A percentile compares a stretch with the other conserved stretches of the same genome.
Evolutionary conservation across 495 filamentous ascomycete genomes (phyloP).

Genomic region (Halenospora varia): DNA sequence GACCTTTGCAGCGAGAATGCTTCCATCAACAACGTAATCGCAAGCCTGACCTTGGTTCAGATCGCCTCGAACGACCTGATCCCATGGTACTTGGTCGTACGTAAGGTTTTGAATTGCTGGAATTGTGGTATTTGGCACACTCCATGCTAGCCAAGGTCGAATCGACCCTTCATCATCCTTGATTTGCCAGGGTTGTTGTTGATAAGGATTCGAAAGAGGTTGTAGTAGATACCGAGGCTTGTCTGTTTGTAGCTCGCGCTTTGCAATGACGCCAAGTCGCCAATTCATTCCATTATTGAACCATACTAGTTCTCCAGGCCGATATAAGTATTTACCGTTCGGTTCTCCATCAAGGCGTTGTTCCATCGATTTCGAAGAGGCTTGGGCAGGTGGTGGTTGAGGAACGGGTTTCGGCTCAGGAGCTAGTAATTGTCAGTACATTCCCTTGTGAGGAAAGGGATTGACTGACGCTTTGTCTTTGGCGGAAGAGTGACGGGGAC

Average conservation of each 20-base stretch:
- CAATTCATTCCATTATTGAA: constrained; percentile 51
- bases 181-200: constrained; percentile 29
- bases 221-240: constrained; percentile 41
- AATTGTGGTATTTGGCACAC: constrained; percentile 39
- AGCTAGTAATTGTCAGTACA: constrained; percentile 2
- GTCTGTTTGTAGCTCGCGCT: constrained; percentile 24
- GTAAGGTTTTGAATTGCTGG: constrained; percentile 21
- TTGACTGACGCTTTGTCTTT: not conserved
- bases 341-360: constrained; percentile 25
- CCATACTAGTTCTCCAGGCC: constrained; percentile 57
- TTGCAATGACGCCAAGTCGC: constrained; percentile 50
- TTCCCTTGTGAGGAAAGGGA: not conserved
- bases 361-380: constrained; percentile 27
- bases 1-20: constrained; percentile 54
- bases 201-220: constrained; percentile 47
- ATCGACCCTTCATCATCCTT: constrained; percentile 37
- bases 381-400: constrained; percentile 7
- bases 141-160: constrained; percentile 63
- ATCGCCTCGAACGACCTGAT: constrained; percentile 32
- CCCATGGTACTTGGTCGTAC: constrained; percentile 52
- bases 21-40: constrained; percentile 54
- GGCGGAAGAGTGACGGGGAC: not conserved
- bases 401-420: not conserved
- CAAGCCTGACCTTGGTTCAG: constrained; percentile 32
- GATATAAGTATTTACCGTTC: constrained; percentile 43